Base-by-base conservation (phyloP, 371 early-diverging fungal genomes). In the Mortierella sp. region DNA sequence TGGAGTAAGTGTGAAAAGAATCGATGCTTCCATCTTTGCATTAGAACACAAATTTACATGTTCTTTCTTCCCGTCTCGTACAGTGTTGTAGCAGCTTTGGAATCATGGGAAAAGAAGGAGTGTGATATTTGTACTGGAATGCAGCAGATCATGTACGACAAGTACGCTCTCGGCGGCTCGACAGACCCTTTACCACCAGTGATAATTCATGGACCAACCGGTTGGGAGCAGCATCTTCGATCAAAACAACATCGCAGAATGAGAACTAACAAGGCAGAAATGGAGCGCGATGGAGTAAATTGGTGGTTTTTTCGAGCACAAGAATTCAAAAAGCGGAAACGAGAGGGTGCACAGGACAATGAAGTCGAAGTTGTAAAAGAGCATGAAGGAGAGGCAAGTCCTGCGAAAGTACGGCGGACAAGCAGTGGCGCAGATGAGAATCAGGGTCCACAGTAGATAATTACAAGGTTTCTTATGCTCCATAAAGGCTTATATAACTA, bases 121-220 rank as follows among this genome's bases (percentile, higher is more conserved):
- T 94, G 93, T 47, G 76, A 83, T n/a, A 84, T 91, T 6, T 93
- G 93, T 68, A 87, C 87, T 23, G 78, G 72, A 47, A 68, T 68
- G 74, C 70, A 53, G 55, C 63, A 63, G 68, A 71, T 80, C 26
- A 80, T 80, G 80, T 66, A 69, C 17, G 73, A 72, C 29, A 80
- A 70, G 23, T 69, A 66, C 28, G 31, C 22, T 15, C 8, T 23
- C 3, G 28, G 58, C n/a, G 60, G 54, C 3, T 66, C 70, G 1
- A 53, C 49, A 26, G 75, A 78, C 10, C 53, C 75, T 0, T 66
- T 69, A 28, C 84, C 87, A 34, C 87, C 86, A 7, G 85, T 89
- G 3, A 83, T 90, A 43, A 74, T 93, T 9, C 89, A 92, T 72
- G 94, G 94, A 4, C 91, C 92, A 31, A 83, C 84, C 17, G 91